Evolutionary conservation across 352 stramenopile genomes (phyloP).

Genomic region (Phytophthora crassamura): DNA sequence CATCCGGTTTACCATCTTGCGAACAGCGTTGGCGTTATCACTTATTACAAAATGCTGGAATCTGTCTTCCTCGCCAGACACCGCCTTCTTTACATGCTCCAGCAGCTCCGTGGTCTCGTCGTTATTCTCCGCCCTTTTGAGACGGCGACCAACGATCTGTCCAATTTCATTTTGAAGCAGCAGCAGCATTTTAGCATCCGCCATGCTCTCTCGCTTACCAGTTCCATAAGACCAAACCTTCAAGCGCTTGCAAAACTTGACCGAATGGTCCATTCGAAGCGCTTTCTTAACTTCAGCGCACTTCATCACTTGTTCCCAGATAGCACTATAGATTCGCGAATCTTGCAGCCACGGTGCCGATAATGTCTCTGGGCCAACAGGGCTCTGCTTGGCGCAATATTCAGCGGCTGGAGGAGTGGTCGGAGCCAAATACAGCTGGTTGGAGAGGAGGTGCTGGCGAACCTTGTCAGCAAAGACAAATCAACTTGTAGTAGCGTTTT

Average conservation of each 20-base stretch:
- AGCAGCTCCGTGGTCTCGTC: constrained; percentile 2
- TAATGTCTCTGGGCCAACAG: no score
- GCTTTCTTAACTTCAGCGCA: constrained; percentile 10
- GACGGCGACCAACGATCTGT: constrained; percentile 2
- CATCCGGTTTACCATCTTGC: background rate
- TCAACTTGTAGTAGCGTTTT: constrained; percentile 19
- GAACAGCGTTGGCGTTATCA: constrained; percentile 8
- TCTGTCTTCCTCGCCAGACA: no score
- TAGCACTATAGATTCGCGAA: background rate
- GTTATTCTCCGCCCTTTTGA: constrained; percentile 1
- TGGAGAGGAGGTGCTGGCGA: background rate
- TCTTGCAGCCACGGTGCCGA: background rate
- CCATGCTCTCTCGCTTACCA: constrained; percentile 8
- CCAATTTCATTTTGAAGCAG: constrained; percentile 17
- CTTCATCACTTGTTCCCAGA: constrained; percentile 10
- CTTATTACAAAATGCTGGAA: no score
- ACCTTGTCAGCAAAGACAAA: constrained; percentile 6
- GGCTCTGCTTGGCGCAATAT: no score
- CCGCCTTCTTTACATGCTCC: background rate
- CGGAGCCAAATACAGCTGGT: background rate
- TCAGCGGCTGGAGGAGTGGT: background rate
- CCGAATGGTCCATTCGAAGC: constrained; percentile 1
- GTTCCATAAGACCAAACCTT: constrained; percentile 1
- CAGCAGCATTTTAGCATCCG: constrained; percentile 14
- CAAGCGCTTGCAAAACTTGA: constrained; percentile 14